phyloP scores from a whole-genome alignment of 2,329 filamentous ascomycete species.

The Lachnellula suecica region DNA sequence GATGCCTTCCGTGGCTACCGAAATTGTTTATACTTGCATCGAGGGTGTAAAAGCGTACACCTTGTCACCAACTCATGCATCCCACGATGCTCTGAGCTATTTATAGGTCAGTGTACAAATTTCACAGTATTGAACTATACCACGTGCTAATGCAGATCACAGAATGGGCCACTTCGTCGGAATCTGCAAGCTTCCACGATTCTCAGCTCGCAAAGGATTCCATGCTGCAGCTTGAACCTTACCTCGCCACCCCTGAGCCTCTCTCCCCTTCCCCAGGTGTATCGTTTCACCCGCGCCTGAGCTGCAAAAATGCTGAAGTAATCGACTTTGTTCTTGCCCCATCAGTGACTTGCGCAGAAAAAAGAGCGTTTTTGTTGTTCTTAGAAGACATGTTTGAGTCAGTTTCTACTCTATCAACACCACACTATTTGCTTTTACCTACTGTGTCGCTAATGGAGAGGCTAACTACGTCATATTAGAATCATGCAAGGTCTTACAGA shows the following conservation, averaged over 20 bases:
- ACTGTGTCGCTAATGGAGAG: background rate
- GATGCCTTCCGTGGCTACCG: background rate
- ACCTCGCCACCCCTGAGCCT: background rate
- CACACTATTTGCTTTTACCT: background rate
- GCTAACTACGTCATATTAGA: background rate
- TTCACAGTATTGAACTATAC: background rate
- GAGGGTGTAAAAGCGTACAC: background rate
- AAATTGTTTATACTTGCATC: background rate
- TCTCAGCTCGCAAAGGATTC: background rate
- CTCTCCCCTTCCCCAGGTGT: background rate
- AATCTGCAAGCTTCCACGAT: background rate
- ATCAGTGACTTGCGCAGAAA: background rate
- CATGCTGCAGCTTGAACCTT: background rate
- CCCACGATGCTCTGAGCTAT: background rate
- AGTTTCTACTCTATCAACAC: background rate
- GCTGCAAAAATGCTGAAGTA: background rate
- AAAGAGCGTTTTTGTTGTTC: background rate
- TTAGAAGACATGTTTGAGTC: background rate
- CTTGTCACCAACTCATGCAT: background rate
- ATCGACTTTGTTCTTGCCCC: background rate
- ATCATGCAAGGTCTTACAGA: background rate
- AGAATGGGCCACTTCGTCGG: background rate
- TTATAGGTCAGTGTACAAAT: background rate
- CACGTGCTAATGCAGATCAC: background rate
- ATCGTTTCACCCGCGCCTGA: background rate